Base-by-base conservation (phyloP, 2,329 filamentous ascomycete species). In the Colletotrichum spaethianum region DNA sequence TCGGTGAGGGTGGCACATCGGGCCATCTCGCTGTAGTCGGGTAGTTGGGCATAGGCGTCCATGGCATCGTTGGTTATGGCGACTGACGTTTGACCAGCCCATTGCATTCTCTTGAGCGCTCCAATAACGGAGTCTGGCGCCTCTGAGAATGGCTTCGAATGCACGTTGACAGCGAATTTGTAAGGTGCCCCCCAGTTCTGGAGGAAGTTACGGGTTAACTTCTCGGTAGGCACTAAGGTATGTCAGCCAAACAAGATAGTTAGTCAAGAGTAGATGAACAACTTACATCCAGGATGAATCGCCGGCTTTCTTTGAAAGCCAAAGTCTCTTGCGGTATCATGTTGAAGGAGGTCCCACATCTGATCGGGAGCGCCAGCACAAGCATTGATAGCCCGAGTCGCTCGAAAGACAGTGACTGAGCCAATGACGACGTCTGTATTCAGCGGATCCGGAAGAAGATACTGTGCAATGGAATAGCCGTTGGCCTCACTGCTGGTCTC, bases 151-250 rank as follows among this genome's bases (percentile, higher is more conserved):
- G 83, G 79, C n/a, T 79, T 82, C 4, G 84, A 88, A 7, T 85
- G 80, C 3, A 89, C 87, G 1, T 84, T 82, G 1, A 91, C 90
- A 44, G 89, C 86, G 75, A 91, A 93, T 65, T 93, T 93, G 79
- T 93, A 93, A 0, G 87, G 86, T 72, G 91, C 91, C 2, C 91
- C 91, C 83, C 87, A 89, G 73, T 91, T 91, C 38, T 85, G 83
- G 2, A 82, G 79, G 70, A 88, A 91, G 63, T 90, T 87, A 0
- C 85, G 82, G 0, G 86, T 88, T 4, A 88, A 77, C 5, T 83
- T 81, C 66, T 88, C 86, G 11, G 81, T 75, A 2, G 78, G 77
- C 9, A 74, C 82, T 84, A 31, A 18, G n/a, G 6, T 28, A 16
- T 26, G 77, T 83, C 44, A 81, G 75, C n/a, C 76, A 72, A 1